These are phyloP conservation scores for Torulaspora quercuum DNA, from an alignment of 805 yeast species.

Conservation along the genomic window DNA sequence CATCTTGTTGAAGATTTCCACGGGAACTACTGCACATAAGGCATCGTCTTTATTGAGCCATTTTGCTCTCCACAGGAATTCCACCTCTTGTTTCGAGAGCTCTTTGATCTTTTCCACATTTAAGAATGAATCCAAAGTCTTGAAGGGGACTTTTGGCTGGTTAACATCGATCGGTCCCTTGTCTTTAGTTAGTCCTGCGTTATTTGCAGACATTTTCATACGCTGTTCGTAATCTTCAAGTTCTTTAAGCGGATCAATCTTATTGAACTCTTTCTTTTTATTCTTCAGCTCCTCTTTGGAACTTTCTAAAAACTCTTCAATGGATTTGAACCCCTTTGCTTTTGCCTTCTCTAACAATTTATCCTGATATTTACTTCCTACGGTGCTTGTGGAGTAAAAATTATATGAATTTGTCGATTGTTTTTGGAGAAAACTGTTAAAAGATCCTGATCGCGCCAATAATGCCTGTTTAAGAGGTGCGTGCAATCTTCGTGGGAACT, in stretches of 20 bases:
- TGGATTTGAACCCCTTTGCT: constrained; percentile 32
- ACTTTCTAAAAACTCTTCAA: constrained; percentile 60
- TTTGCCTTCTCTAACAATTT: constrained; percentile 40
- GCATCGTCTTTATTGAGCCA: constrained; percentile 59
- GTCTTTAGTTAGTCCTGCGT: constrained; percentile 13
- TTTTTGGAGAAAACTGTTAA: not conserved
- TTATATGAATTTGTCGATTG: constrained; percentile 5
- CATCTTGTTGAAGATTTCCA: constrained; percentile 58
- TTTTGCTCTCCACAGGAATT: constrained; percentile 84
- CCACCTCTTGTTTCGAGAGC: constrained; percentile 62
- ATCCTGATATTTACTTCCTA: constrained; percentile 34
- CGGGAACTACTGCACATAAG: constrained; percentile 61
- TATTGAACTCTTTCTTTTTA: constrained; percentile 53
- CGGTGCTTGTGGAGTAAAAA: constrained; percentile 24
- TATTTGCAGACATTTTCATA: constrained; percentile 26
- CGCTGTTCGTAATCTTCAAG: constrained; percentile 53
- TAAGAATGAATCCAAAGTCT: constrained; percentile 66
- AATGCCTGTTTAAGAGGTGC: constrained; percentile 7
- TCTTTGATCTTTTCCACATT: constrained; percentile 61
- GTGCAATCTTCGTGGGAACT: constrained; percentile 2
- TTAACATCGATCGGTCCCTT: constrained; percentile 37
- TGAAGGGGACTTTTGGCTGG: constrained; percentile 52
- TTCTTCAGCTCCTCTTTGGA: constrained; percentile 58
- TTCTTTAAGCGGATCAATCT: constrained; percentile 66
- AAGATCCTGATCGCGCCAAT: constrained; percentile 1